Conservation (phyloP, 495 filamentous ascomycete genomes). For the Annulohypoxylon moriforme region DNA sequence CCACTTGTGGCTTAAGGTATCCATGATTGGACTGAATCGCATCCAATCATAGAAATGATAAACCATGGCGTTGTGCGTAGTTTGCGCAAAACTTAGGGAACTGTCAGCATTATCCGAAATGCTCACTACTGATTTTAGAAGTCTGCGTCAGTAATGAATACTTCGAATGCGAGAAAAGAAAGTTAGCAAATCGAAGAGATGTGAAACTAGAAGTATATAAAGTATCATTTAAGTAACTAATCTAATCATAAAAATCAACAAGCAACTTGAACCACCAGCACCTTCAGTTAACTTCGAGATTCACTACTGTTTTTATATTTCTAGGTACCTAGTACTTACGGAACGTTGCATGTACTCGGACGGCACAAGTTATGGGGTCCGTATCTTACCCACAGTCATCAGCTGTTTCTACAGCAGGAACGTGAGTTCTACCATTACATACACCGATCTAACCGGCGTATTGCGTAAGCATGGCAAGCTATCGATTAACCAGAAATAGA, state of each 20-base stretch:
- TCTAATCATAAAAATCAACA: too few relatives aligned
- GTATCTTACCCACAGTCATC: background rate
- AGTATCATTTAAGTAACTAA: too few relatives aligned
- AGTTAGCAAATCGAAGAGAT: background rate
- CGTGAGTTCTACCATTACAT: too few relatives aligned
- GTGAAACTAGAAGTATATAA: background rate
- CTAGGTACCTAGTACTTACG: too few relatives aligned
- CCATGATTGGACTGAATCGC: background rate
- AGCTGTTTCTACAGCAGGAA: too few relatives aligned
- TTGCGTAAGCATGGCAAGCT: background rate
- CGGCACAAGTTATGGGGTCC: too few relatives aligned
- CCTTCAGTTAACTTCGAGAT: too few relatives aligned
- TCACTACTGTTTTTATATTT: too few relatives aligned
- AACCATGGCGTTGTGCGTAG: background rate
- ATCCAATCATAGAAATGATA: background rate
- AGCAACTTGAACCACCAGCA: too few relatives aligned
- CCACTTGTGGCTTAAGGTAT: too few relatives aligned
- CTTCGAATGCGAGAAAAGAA: background rate
- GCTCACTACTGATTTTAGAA: background rate
- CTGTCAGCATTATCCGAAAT: background rate
- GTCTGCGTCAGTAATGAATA: background rate
- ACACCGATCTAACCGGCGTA: too few relatives aligned
- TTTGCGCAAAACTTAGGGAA: background rate
- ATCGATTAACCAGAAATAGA: background rate
- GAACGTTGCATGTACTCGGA: too few relatives aligned